phyloP scores from a whole-genome alignment of 164 flowering plant species.

The Sedum album region DNA sequence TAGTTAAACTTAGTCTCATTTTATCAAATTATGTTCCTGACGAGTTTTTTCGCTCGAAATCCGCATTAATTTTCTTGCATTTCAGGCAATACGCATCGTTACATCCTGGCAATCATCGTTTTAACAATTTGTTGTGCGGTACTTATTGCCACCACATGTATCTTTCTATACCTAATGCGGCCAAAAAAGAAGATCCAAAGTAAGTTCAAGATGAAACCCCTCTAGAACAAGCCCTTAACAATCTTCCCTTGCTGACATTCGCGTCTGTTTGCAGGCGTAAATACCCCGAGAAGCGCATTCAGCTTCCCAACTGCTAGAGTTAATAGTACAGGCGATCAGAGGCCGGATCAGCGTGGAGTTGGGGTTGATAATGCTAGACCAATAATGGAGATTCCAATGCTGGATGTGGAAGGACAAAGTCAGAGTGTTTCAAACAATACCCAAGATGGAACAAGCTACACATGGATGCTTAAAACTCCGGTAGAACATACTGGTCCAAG shows the following conservation, averaged over 20 bases:
- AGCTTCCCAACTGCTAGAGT: background rate
- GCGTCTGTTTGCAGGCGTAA: background rate
- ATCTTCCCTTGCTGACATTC: background rate
- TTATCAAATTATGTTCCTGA: background rate
- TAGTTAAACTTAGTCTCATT: no score
- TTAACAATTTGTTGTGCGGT: background rate
- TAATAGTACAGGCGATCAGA: background rate
- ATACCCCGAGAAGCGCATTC: background rate
- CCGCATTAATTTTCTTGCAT: background rate
- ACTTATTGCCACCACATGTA: background rate
- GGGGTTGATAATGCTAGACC: background rate
- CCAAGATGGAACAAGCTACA: background rate
- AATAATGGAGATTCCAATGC: background rate
- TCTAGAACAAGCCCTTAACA: background rate
- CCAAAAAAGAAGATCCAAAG: background rate
- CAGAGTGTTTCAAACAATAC: background rate
- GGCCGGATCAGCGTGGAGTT: background rate
- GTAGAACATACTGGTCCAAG: background rate
- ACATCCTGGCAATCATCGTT: background rate
- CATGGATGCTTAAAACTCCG: slow-evolving; percentile 4
- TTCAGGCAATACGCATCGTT: background rate
- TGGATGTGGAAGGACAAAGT: background rate
- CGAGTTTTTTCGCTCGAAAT: background rate
- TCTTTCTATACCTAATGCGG: background rate
- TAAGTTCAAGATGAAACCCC: background rate